Evolutionary conservation across 2,329 filamentous ascomycete species (phyloP).

Genomic region (Thielaviopsis cerberus): DNA sequence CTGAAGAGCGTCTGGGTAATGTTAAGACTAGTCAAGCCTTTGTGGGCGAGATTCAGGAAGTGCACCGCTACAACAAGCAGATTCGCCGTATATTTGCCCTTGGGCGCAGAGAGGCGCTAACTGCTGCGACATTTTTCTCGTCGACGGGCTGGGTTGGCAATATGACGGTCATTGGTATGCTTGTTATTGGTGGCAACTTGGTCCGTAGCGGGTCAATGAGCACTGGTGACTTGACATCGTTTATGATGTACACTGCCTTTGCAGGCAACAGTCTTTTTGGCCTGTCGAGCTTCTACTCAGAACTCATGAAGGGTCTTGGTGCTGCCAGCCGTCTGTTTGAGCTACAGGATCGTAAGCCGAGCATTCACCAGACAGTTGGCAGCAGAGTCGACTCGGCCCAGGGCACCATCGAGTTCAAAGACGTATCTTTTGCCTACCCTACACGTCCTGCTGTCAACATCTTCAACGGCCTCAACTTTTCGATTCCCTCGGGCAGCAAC

Average conservation of each 20-base stretch:
- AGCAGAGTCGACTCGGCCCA: conserved; percentile 62
- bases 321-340: conserved; percentile 93
- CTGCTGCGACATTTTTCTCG: conserved; percentile 77
- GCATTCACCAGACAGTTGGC: conserved; percentile 74
- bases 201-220: conserved; percentile 73
- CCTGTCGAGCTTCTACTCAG: conserved; percentile 87
- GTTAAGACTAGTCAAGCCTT: conserved; percentile 95
- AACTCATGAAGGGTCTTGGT: conserved; percentile 96
- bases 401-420: conserved; percentile 71
- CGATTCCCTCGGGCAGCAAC: conserved; percentile 81
- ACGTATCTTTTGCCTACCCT: conserved; percentile 80
- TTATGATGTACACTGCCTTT: conserved; percentile 95
- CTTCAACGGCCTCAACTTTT: conserved; percentile 75
- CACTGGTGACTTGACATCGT: conserved; percentile 83
- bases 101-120: conserved; percentile 68
- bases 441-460: conserved; percentile 82
- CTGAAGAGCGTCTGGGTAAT: conserved; percentile 92
- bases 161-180: conserved; percentile 79
- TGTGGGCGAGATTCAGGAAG: conserved; percentile 78
- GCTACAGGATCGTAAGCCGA: conserved; percentile 73
- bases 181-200: conserved; percentile 79
- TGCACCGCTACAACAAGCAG: conserved; percentile 78
- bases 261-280: conserved; percentile 76
- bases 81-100: conserved; percentile 81
- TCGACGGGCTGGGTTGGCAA: conserved; percentile 85